These are phyloP conservation scores for Ganoderma resinaceum DNA, from an alignment of 1,284 basidiomycete genomes.

Conservation along the genomic window DNA sequence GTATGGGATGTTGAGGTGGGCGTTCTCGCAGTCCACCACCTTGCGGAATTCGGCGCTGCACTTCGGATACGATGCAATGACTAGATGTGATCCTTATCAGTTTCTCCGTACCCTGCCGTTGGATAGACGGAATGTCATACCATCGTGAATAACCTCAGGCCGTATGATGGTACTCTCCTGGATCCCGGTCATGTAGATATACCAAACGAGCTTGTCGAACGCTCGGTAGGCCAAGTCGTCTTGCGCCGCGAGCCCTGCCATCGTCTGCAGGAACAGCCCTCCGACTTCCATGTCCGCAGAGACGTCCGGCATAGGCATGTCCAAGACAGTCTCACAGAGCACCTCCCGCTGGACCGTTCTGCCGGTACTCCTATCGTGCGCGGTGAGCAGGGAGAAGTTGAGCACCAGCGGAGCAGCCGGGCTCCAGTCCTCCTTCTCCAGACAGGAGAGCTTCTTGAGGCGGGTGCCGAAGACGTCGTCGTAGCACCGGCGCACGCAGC, in stretches of 20 bases:
- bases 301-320: constrained; percentile 9
- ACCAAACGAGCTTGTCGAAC: constrained; percentile 16
- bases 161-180: constrained; percentile 3
- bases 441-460: constrained; percentile 8
- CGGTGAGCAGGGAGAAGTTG: constrained; percentile 17
- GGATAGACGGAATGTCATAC: neutral
- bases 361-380: constrained; percentile 3
- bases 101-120: neutral
- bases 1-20: neutral
- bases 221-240: neutral
- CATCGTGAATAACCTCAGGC: constrained; percentile 3
- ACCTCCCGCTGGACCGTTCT: constrained; percentile 13
- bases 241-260: constrained; percentile 8
- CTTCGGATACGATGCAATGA: neutral
- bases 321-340: constrained; percentile 11
- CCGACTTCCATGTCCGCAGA: constrained; percentile 15
- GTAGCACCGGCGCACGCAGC: constrained; percentile 19
- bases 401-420: constrained; percentile 17
- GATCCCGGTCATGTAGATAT: constrained; percentile 8
- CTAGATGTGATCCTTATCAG: neutral
- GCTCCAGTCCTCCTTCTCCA: constrained; percentile 17
- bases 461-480: constrained; percentile 14
- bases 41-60: neutral
- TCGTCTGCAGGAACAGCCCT: constrained; percentile 16
- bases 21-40: neutral